A percentile compares a stretch with the other conserved stretches of the same genome.
Evolutionary conservation across 2,329 filamentous ascomycete genomes (phyloP).

Genomic region (Davidsoniella eucalypti): DNA sequence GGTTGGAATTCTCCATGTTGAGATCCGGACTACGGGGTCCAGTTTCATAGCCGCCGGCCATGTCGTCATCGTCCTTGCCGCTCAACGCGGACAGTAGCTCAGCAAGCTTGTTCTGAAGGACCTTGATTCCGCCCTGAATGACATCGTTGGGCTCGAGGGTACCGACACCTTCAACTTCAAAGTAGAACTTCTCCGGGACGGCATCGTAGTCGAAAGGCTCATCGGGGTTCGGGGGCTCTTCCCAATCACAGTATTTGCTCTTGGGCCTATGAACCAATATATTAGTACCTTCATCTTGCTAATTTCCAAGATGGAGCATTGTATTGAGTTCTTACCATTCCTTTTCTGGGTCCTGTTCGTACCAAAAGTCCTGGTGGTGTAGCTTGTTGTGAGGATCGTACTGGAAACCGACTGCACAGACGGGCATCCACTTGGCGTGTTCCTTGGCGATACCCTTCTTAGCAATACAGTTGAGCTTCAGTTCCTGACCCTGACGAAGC

Average conservation of each 20-base stretch:
- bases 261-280: conserved; percentile 45
- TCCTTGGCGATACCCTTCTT: conserved; percentile 99
- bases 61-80: conserved; percentile 29
- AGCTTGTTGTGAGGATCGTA: conserved; percentile 97
- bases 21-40: conserved; percentile 50
- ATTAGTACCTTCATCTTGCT: not conserved
- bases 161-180: conserved; percentile 80
- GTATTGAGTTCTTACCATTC: conserved; percentile 54
- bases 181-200: conserved; percentile 71
- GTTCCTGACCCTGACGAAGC: conserved; percentile 73
- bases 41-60: conserved; percentile 33
- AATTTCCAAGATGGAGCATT: not conserved
- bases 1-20: conserved; percentile 40
- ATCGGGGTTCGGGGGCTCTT: conserved; percentile 63
- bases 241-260: conserved; percentile 63
- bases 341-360: conserved; percentile 58
- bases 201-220: conserved; percentile 86
- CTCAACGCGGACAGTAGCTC: conserved; percentile 52
- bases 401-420: conserved; percentile 84
- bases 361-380: conserved; percentile 85
- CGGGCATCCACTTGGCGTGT: conserved; percentile 95
- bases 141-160: conserved; percentile 81
- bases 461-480: conserved; percentile 80
- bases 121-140: conserved; percentile 73
- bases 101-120: conserved; percentile 81